Conservation (phyloP, 768 basidiomycete species). For the Tricholoma sp. region DNA sequence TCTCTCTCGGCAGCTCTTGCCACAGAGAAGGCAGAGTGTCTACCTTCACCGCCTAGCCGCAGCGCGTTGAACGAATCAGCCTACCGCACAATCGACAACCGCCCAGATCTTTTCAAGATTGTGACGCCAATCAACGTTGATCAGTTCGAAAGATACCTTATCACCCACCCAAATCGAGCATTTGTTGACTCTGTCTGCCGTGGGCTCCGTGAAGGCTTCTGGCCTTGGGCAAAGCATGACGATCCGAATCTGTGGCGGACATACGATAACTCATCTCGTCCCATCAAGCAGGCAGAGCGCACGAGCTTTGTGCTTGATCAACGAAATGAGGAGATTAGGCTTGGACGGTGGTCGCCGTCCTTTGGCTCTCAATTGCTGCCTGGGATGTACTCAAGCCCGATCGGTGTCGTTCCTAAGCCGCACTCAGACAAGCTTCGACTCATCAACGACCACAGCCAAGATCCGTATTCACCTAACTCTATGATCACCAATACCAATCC, state of each 20-base stretch:
- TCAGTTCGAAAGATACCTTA: constrained; percentile 10
- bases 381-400: constrained; percentile 38
- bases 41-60: constrained; percentile 10
- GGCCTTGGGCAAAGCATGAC: constrained; percentile 32
- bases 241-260: constrained; percentile 12
- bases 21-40: constrained; percentile 7
- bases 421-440: constrained; percentile 27
- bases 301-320: constrained; percentile 20
- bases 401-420: constrained; percentile 32
- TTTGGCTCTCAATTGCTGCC: constrained; percentile 33
- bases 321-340: constrained; percentile 19
- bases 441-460: constrained; percentile 33
- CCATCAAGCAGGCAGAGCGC: constrained; percentile 7
- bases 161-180: constrained; percentile 35
- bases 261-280: constrained; percentile 11
- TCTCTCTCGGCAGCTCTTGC: too few species aligned
- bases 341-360: constrained; percentile 21
- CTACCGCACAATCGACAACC: constrained; percentile 16
- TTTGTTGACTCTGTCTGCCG: constrained; percentile 28
- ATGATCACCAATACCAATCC: constrained; percentile 22
- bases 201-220: constrained; percentile 33
- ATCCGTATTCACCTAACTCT: constrained; percentile 28
- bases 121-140: constrained; percentile 21
- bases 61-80: constrained; percentile 14
- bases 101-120: constrained; percentile 27